Base-by-base conservation (phyloP, 1,284 basidiomycete species). In the Vanrija sp. region DNA sequence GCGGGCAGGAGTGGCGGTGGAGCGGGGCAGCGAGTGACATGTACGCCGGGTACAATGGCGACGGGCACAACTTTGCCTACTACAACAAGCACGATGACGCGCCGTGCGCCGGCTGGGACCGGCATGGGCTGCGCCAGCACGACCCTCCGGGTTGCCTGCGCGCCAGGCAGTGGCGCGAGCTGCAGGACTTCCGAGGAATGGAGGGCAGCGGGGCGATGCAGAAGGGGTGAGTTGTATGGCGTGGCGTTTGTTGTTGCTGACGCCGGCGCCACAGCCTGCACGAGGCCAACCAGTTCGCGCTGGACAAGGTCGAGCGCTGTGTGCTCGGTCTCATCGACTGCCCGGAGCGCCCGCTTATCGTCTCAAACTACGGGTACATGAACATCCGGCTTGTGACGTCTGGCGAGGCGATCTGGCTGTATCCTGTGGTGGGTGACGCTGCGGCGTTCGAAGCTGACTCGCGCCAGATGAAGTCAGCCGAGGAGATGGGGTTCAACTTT, bases 341-440 rank as follows among this genome's bases (percentile, higher is more conserved):
- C 34, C 67, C 64, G 8, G 62, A 63, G 16, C 60, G 61, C 26
- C 71, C 71, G 9, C 55, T 73, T 18, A 62, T 73, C 45, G 21
- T 72, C 44, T 61, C 58, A 26, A 66, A 69, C 43, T 74, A 62
- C 53, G 67, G 65, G 66, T 73, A 66, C 50, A 62, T 65, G 9
- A 64, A 61, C 19, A 53, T 54, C n/a, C 38, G 51, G 2, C 52
- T 48, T 1, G 57, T 51, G 5, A 67, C 63, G 0, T 64, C 68
- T 0, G 71, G 71, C 25, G 71, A 71, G 49, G 56, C 59, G 18
- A 67, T 70, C 19, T 67, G 68, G 69, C 58, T 67, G 48, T 54
- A 59, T 18, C 56, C 60, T 5, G 28, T 73, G 5, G 62, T 67
- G 43, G 56, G 60, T 62, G 1, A 6, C 19, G 29, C 16, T 9